These are phyloP conservation scores for Calonectria crousiana DNA, from an alignment of 2,329 filamentous ascomycete genomes.

Conservation along the genomic window DNA sequence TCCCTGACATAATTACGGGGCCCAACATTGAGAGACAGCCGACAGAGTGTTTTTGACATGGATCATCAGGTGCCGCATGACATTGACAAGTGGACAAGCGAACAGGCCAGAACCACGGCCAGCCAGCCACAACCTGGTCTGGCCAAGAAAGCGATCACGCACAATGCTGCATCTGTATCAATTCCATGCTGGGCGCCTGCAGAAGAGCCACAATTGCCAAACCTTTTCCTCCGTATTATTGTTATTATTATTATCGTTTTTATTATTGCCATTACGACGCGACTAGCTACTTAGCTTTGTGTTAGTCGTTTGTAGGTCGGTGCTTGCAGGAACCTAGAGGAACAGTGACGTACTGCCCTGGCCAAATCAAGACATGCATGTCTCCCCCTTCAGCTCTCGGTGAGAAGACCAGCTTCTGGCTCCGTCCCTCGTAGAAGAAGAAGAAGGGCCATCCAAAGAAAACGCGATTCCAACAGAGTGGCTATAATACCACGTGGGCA, in stretches of 20 bases:
- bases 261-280: neutral
- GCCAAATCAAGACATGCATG: neutral
- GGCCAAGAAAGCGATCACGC: constrained; percentile 12
- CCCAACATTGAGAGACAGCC: constrained; percentile 25
- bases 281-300: neutral
- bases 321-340: neutral
- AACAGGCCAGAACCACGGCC: constrained; percentile 2
- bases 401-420: neutral
- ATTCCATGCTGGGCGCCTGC: neutral
- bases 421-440: neutral
- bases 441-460: neutral
- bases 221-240: neutral
- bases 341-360: neutral
- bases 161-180: constrained; percentile 1
- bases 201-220: neutral
- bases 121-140: constrained; percentile 12
- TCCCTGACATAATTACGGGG: constrained; percentile 16
- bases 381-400: neutral
- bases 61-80: constrained; percentile 20
- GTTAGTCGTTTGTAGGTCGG: neutral
- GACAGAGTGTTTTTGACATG: constrained; percentile 16
- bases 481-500: constrained; percentile 13
- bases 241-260: neutral
- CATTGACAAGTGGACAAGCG: constrained; percentile 21
- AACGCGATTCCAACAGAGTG: neutral